Evolutionary conservation across 176 grass and related monocot species (phyloP).

Genomic region (Lolium rigidum): DNA sequence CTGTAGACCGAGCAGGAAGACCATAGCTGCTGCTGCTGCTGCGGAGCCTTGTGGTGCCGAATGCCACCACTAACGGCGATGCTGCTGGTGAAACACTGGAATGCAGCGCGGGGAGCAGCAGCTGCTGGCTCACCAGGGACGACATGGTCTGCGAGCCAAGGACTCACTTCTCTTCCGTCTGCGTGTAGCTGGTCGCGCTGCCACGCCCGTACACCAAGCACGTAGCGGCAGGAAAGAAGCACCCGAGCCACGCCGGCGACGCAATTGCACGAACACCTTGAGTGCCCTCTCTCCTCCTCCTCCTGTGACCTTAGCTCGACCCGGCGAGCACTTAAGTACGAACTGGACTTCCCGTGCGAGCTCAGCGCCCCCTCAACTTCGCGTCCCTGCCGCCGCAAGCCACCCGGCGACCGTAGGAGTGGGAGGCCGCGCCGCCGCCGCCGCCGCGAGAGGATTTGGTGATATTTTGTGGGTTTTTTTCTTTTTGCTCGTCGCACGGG

Average conservation of each 20-base stretch:
- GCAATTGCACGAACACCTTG: conserved; percentile 10
- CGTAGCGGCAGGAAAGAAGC: neutral
- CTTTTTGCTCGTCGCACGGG: too few species aligned
- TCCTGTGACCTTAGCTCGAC: too few species aligned
- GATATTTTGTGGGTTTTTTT: too few species aligned
- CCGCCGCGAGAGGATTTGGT: too few species aligned
- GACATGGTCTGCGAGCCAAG: neutral
- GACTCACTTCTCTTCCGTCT: neutral
- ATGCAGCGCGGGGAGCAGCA: conserved; percentile 2
- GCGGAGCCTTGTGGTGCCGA: neutral
- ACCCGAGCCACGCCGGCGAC: neutral
- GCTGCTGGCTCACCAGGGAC: conserved; percentile 1
- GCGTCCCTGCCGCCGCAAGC: too few species aligned
- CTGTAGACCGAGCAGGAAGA: neutral
- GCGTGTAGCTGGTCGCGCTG: neutral
- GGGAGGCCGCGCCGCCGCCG: too few species aligned
- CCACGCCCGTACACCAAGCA: neutral
- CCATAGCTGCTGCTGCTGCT: neutral
- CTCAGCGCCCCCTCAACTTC: too few species aligned
- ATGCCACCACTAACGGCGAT: neutral
- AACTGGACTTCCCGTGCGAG: too few species aligned
- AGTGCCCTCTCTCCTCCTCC: too few species aligned
- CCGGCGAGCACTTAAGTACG: too few species aligned
- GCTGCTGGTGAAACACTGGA: neutral
- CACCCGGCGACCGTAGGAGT: too few species aligned